Evolutionary conservation across 2,329 filamentous ascomycete genomes (phyloP).

Genomic region (Penicillium sp.): DNA sequence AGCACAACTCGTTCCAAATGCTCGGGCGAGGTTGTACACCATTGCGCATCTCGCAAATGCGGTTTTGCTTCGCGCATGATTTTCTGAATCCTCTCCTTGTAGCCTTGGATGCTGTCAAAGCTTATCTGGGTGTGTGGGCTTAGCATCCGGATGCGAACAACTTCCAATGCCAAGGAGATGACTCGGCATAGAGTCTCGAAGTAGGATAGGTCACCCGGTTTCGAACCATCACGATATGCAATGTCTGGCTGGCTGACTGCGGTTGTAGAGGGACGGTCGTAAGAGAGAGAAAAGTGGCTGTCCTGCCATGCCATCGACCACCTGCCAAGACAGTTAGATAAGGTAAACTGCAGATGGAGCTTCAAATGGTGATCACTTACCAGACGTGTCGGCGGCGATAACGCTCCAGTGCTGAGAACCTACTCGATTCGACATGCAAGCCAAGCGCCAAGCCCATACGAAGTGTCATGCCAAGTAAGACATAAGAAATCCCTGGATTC

Average conservation of each 20-base stretch:
- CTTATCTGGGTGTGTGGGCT: constrained; percentile 57
- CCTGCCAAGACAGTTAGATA: constrained; percentile 33
- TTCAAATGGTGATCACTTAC: constrained; percentile 25
- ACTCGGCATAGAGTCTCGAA: constrained; percentile 62
- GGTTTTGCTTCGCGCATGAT: constrained; percentile 62
- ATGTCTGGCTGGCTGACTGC: constrained; percentile 57
- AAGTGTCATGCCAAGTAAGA: constrained; percentile 61
- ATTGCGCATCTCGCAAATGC: constrained; percentile 57
- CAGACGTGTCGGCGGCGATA: constrained; percentile 49
- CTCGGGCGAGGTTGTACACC: constrained; percentile 47
- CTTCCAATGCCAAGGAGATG: constrained; percentile 56
- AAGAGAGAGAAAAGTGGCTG: constrained; percentile 64
- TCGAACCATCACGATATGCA: constrained; percentile 51
- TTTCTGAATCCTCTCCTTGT: constrained; percentile 58
- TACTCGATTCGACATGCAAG: constrained; percentile 60
- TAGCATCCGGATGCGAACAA: constrained; percentile 60
- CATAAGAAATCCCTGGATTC: constrained; percentile 67
- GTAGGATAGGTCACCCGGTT: constrained; percentile 55
- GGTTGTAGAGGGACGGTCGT: constrained; percentile 60
- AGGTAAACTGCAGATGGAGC: not conserved
- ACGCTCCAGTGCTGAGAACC: constrained; percentile 53
- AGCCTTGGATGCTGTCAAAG: constrained; percentile 57
- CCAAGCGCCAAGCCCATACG: constrained; percentile 63
- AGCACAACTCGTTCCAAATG: constrained; percentile 63
- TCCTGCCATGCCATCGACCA: constrained; percentile 69